Evolutionary conservation across 2,329 filamentous ascomycete species (phyloP), one percentile per base, ranked within the genome.

Genomic region (Claviceps purpurea): DNA sequence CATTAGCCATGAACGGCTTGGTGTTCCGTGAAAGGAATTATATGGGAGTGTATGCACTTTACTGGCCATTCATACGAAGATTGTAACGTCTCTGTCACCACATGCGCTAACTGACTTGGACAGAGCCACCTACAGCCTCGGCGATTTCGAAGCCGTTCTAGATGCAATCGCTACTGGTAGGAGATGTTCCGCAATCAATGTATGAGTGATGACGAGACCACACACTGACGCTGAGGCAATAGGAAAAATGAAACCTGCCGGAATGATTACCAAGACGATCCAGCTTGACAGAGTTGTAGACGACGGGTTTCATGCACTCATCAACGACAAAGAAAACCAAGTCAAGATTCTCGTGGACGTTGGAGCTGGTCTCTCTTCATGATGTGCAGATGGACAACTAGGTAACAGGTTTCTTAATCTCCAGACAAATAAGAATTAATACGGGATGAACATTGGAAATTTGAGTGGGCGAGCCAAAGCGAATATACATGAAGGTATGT

Each of bases 191-290:
- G 2, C 2, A 11, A 18, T 4, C n/a, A 6, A 13, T 16, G 10
- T 6, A 22, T 6, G 11, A 6, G 5, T n/a, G 20, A 43, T 20
- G 3, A 24, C 30, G 30, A 10, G 10, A 11, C 10, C 3, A 34
- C 30, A 34, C 11, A 34, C 42, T 44, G 14, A 44, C 20, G 14
- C 24, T 44, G 42, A 26, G 6, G 13, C 20, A 51, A 50, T 22
- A 73, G 77, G 73, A 2, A 67, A 65, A 22, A 64, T 83, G 43
- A 69, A 73, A 49, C 77, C 79, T 0, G 68, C 68, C 13, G 65
- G 67, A 34, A 83, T 84, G 81, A 81, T 85, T 43, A 84, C 79
- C 0, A 70, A 73, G 49, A 78, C 70, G 59, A 77, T 84, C 43
- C 62, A 67, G 48, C 65, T 84, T 42, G 73, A 78, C 20, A 68